Conservation (phyloP, 495 filamentous ascomycete species). For the Aspergillus ostianus region DNA sequence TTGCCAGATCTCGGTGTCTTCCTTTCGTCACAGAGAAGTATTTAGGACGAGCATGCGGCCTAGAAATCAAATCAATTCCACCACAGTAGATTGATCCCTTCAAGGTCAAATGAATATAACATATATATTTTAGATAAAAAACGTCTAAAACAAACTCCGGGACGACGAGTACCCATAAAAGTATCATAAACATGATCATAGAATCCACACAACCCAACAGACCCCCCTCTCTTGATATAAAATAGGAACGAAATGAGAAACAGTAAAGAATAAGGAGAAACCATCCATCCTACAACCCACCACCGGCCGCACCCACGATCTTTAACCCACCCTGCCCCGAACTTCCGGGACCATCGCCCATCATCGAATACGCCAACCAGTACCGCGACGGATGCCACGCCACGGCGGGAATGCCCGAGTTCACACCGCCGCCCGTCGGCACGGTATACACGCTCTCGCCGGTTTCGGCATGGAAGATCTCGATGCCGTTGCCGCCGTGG, state of each 20-base stretch:
- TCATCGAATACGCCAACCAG: conserved; percentile 85
- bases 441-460: conserved; percentile 83
- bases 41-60: neutral
- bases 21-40: neutral
- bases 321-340: conserved; percentile 72
- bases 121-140: neutral
- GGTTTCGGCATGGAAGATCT: conserved; percentile 81
- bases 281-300: conserved; percentile 26
- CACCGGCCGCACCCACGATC: conserved; percentile 68
- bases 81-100: neutral
- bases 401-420: conserved; percentile 57
- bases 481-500: conserved; percentile 50
- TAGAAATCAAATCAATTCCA: neutral
- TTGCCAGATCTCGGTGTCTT: neutral
- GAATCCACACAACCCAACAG: neutral
- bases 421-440: conserved; percentile 58
- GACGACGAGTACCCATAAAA: neutral
- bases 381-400: conserved; percentile 91
- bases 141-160: neutral
- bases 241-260: neutral
- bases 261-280: neutral
- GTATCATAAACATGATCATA: neutral
- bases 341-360: conserved; percentile 68
- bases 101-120: neutral
- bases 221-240: neutral